These are phyloP conservation scores for Shiraia sp. DNA, from an alignment of 2,329 filamentous ascomycete species.

Conservation along the genomic window DNA sequence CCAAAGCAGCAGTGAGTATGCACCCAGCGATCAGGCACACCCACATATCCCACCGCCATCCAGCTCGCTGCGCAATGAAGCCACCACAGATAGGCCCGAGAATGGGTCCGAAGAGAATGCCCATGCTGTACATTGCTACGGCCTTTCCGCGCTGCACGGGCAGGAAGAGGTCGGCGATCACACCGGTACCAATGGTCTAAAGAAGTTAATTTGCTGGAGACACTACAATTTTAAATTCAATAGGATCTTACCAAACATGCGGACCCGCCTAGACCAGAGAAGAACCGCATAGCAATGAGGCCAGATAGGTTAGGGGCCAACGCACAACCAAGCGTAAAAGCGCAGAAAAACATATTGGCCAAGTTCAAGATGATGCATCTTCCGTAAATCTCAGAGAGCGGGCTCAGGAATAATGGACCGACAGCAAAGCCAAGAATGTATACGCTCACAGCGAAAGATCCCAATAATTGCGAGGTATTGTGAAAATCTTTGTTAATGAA, in stretches of 20 bases:
- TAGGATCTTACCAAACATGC: conserved; percentile 8
- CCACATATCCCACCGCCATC: conserved; percentile 45
- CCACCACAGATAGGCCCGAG: conserved; percentile 41
- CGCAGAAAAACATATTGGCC: conserved; percentile 55
- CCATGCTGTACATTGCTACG: conserved; percentile 35
- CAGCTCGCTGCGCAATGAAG: conserved; percentile 39
- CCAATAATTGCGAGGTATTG: conserved; percentile 36
- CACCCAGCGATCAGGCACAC: conserved; percentile 33
- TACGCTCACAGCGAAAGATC: conserved; percentile 39
- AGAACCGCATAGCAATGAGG: conserved; percentile 42
- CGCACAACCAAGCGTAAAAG: conserved; percentile 53
- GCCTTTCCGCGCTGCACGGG: conserved; percentile 38
- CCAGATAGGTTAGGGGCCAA: conserved; percentile 38
- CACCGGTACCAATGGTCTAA: conserved; percentile 38
- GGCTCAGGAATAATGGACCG: conserved; percentile 39
- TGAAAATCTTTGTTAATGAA: conserved; percentile 37
- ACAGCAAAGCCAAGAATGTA: conserved; percentile 42
- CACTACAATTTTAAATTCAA: too few relatives aligned
- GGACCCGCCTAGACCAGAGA: conserved; percentile 35
- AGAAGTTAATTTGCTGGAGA: too few relatives aligned
- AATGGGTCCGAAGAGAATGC: conserved; percentile 39
- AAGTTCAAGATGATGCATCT: conserved; percentile 35
- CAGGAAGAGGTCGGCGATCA: conserved; percentile 42
- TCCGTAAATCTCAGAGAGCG: conserved; percentile 42
- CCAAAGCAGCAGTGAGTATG: conserved; percentile 28